A percentile compares a stretch with the other conserved stretches of the same genome.
Evolutionary conservation across 2,329 filamentous ascomycete genomes (phyloP).

Genomic region (Grosmannia clavigera): DNA sequence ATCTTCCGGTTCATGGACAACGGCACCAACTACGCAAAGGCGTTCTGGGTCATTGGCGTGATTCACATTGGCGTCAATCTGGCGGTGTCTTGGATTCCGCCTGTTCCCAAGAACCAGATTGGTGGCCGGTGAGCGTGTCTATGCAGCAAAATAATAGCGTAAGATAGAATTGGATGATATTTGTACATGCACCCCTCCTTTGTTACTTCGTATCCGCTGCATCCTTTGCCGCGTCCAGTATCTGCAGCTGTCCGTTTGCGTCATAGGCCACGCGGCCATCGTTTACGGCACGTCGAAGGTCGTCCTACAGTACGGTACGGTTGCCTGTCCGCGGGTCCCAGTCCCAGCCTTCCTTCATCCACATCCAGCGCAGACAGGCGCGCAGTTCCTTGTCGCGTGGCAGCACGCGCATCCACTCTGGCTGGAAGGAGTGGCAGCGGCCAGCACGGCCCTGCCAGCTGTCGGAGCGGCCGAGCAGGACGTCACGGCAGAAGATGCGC

Average conservation of each 20-base stretch:
- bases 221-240: neutral
- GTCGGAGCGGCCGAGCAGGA: conserved; percentile 50
- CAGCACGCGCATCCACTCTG: conserved; percentile 81
- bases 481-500: conserved; percentile 85
- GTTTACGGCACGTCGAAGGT: conserved; percentile 43
- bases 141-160: too few species aligned
- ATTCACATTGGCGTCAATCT: conserved; percentile 62
- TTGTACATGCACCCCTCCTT: too few species aligned
- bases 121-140: conserved; percentile 24
- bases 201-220: neutral
- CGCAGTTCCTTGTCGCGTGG: conserved; percentile 82
- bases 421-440: conserved; percentile 45
- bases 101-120: conserved; percentile 41
- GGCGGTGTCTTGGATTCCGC: conserved; percentile 41
- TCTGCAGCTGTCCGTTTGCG: conserved; percentile 29
- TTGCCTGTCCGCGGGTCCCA: conserved; percentile 68
- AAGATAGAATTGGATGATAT: too few species aligned
- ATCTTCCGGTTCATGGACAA: conserved; percentile 61
- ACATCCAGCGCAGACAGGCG: conserved; percentile 81
- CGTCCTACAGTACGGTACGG: conserved; percentile 36
- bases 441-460: conserved; percentile 47
- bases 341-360: conserved; percentile 73
- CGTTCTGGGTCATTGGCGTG: conserved; percentile 72
- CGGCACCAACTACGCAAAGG: conserved; percentile 52
- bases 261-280: conserved; percentile 46